Base-by-base conservation (phyloP, 108 stramenopile genomes). In the Seminavis robusta region DNA sequence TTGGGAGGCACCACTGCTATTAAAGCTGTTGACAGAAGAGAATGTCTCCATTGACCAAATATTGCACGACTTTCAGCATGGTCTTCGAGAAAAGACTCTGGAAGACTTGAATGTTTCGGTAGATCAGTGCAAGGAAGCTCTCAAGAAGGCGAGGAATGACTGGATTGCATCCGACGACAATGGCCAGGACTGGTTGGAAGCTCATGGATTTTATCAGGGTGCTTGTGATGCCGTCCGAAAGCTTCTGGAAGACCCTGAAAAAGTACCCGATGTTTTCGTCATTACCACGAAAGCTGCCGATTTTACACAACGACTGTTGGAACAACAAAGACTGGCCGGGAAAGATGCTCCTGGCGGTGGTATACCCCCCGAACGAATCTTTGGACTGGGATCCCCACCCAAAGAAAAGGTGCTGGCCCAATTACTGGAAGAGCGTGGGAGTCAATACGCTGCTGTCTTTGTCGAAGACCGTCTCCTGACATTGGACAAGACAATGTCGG, bases 251-350 rank as follows among this genome's bases (percentile, higher is more conserved):
- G 0, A 42, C 16, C 17, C 32, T 25, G 42, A 31, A 0, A 29
- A 44, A 11, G 47, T 42, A 19, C 42, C 46, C n/a, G 34, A 67
- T 37, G 4, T 67, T 3, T 67, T 52, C 32, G 33, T 67, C 15
- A 67, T 67, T 13, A 67, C 65, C 33, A 67, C 65, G 40, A 67
- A 67, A 38, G 65, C 56, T 19, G 54, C 52, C 32, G 56, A 67
- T 3, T 67, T 56, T 58, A 49, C 65, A 4, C 31, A 33, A 17
- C 56, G 57, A 41, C 45, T 67, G 31, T 46, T 67, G 42, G 56
- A 67, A 52, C n/a, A 51, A 26, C 56, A 52, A 33, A 16, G 45
- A 26, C 32, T 67, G 24, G 50, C 29, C 30, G 34, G 15, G n/a
- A 19, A 48, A 13, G 47, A 49, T 33, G 37, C 33, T 28, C 7